phyloP scores from a whole-genome alignment of 176 grass and related monocot genomes.

The Carex scoparia region DNA sequence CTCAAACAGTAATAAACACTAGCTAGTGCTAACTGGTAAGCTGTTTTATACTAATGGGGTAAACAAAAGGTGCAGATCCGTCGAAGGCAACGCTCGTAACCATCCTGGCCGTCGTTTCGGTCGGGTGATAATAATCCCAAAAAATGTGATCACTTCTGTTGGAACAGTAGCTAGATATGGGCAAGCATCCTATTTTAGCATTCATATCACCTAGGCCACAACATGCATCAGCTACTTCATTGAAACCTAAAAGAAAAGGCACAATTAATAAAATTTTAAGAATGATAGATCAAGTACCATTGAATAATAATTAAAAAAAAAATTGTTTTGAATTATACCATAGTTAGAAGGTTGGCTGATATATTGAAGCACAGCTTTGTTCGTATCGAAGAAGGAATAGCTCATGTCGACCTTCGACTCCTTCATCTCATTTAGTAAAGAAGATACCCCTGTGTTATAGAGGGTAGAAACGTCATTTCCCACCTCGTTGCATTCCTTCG shows the following conservation, averaged over 20 bases:
- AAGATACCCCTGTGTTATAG: constrained; percentile 48
- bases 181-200: constrained; percentile 36
- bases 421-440: constrained; percentile 31
- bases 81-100: constrained; percentile 30
- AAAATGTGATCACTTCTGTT: constrained; percentile 42
- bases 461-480: constrained; percentile 42
- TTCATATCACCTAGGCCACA: constrained; percentile 47
- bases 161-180: constrained; percentile 27
- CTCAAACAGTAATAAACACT: neutral
- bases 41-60: constrained; percentile 34
- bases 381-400: constrained; percentile 64
- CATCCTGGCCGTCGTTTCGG: constrained; percentile 32
- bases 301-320: neutral
- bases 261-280: neutral
- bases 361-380: constrained; percentile 40
- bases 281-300: neutral
- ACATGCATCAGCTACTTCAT: constrained; percentile 42
- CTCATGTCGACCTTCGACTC: constrained; percentile 25
- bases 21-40: neutral
- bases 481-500: constrained; percentile 32
- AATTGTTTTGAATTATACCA: constrained; percentile 7
- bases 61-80: constrained; percentile 36
- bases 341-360: constrained; percentile 43
- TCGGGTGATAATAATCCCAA: constrained; percentile 64
- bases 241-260: constrained; percentile 27